Base-by-base conservation (phyloP, 805 yeast genomes). In the Ogataea pini region DNA sequence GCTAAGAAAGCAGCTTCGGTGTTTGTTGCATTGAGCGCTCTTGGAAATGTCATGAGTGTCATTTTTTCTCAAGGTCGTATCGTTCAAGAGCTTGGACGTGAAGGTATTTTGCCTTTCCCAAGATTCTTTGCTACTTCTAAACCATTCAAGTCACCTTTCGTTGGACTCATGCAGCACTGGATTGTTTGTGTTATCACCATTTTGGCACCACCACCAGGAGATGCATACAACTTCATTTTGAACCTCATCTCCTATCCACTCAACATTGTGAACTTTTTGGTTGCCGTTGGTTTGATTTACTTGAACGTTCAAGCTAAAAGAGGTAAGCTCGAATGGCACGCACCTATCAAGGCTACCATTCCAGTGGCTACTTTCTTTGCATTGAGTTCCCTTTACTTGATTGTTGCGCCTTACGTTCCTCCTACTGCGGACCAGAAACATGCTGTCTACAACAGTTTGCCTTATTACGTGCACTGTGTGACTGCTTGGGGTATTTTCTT, bases 41-140 rank as follows among this genome's bases (percentile, higher is more conserved):
- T 85, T 49, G 96, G 94, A 55, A 87, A 87, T 60, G 94, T 87
- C 38, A 64, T 86, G 70, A 78, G 89, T 18, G 96, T 87, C 41
- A 85, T 85, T 42, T 86, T 86, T 62, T 80, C 92, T 3, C 94
- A 87, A 66, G 94, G 92, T 48, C 77, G 95, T 70, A 80, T 87
- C 55, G 73, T 87, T 47, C 92, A 86, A 64, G 87, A 84, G 55
- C 72, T 87, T 54, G 95, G 88, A 32, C 80, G 91, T 65, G 92
- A 86, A 67, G 90, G 90, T 49, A 73, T 82, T 33, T 71, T 87
- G 51, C 96, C 96, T 47, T 83, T 86, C 61, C 79, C 90, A 3
- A 71, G 72, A 43, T 77, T 88, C 58, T 85, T 82, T 63, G 89
- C 91, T 4, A 70, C 86, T 39, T 80, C 82, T 36, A 80, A 67